Base-by-base conservation (phyloP, 768 basidiomycete species). In the Boletales sp. region DNA sequence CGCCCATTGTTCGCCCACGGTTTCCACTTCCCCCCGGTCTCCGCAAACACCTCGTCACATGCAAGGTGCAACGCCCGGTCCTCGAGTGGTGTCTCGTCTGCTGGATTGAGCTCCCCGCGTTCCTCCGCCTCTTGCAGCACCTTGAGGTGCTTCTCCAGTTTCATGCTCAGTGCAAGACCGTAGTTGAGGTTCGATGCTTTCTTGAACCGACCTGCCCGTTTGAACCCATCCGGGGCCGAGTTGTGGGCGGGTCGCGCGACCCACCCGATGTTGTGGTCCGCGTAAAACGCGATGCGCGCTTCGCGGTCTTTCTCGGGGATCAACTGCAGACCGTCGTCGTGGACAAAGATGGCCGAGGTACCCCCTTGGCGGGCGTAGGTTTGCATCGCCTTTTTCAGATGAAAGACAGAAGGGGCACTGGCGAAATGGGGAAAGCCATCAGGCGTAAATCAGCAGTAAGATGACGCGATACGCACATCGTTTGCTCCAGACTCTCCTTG, bases 141-240 rank as follows among this genome's bases (percentile, higher is more conserved):
- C 41, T 68, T 68, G 59, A 78, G 70, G 41, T 70, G 58, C 8
- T 44, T 49, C 41, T 68, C 68, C 33, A 68, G 48, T 15, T 68
- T 66, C 44, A 75, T 51, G 13, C 73, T 74, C 13, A 79, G 58
- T 15, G 63, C 68, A 10, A 79, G 72, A 8, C 81, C 90, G 53
- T 86, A 93, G 66, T 94, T 95, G 81, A 94, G 81, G 67, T 95
- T 95, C 28, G 83, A 86, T 2, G 91, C 91, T 65, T 95, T 95
- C 76, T 95, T 95, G 80, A 95, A 95, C 10, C 91, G 78, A 8
- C 93, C 92, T 0, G 86, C 66, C 30, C 73, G 69, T n/a, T 67
- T 71, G 49, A 68, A 68, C 5, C 62, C 68, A 14, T 25, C 43
- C 2, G 54, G 47, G 5, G 57, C 35, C 0, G 53, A 49, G 0